These are phyloP conservation scores for Daldinia decipiens DNA, from an alignment of 495 filamentous ascomycete species.

Conservation along the genomic window DNA sequence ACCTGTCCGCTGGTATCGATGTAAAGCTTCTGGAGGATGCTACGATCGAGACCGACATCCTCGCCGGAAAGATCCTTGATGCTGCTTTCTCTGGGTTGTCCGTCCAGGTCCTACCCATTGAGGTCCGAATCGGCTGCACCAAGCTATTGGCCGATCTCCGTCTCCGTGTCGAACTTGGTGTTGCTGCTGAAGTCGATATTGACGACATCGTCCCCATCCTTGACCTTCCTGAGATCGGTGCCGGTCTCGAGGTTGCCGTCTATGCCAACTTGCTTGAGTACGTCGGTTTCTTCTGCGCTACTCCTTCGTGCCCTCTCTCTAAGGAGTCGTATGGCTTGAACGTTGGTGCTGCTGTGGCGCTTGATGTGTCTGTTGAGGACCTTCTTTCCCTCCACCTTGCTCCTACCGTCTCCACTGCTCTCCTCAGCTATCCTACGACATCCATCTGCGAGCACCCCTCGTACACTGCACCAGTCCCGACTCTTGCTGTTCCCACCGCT, in stretches of 20 bases:
- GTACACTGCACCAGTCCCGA: conserved; percentile 36
- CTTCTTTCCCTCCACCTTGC: conserved; percentile 49
- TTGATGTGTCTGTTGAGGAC: conserved; percentile 51
- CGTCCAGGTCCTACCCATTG: conserved; percentile 48
- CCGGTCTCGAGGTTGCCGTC: conserved; percentile 54
- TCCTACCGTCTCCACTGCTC: conserved; percentile 52
- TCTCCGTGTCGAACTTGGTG: conserved; percentile 47
- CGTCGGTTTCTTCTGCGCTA: conserved; percentile 51
- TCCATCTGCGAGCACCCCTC: conserved; percentile 48
- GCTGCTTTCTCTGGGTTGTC: conserved; percentile 44
- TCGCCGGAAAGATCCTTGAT: conserved; percentile 54
- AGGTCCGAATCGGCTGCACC: conserved; percentile 50
- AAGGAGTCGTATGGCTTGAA: conserved; percentile 53
- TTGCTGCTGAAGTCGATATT: conserved; percentile 42
- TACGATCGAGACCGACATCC: conserved; percentile 51
- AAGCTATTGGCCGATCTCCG: conserved; percentile 47
- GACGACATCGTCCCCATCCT: conserved; percentile 44
- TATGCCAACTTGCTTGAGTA: conserved; percentile 57
- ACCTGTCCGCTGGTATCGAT: conserved; percentile 55
- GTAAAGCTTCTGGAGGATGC: conserved; percentile 53
- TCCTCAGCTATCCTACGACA: conserved; percentile 50
- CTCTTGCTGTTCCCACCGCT: conserved; percentile 18
- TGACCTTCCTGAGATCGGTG: conserved; percentile 49
- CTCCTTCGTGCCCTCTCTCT: conserved; percentile 44
- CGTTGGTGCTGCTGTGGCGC: conserved; percentile 51